Base-by-base conservation (phyloP, 768 basidiomycete species). In the Podaxis sp. region DNA sequence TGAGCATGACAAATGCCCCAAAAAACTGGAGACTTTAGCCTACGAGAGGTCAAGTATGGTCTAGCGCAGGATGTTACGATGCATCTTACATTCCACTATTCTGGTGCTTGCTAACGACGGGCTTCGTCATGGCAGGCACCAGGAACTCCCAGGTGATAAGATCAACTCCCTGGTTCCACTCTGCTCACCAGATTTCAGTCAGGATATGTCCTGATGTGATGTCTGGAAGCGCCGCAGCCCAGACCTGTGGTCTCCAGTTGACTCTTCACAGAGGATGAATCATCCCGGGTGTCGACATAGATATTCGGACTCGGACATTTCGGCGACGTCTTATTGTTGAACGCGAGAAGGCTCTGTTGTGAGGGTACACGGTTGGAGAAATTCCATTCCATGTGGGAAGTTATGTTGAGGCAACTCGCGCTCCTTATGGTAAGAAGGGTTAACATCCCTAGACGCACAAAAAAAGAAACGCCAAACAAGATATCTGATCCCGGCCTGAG, bases 381-480 rank as follows among this genome's bases (percentile, higher is more conserved):
- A 36, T 48, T 37, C 46, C 16, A 32, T 48, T 32, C 47, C 46
- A 25, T 32, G 56, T 57, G 56, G 56, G 56, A 57, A 57, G 23
- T 5, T 23, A 23, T 38, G 27, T 25, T 55, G 40, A 55, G 25
- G 27, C 38, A 23, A 53, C 38, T 40, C 3, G 25, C 27, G 14
- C 28, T 32, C 56, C 35, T 48, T 36, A 23, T 48, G 44, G 16
- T 36, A 25, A 48, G 23, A 46, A 42, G 27, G 40, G 42, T 18
- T 21, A 32, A 14, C 44, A 35, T 6, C 47, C 56, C 44, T 37
- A 18, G 11, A 50, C 48, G 42, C 28, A 48, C 44, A 48, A 57
- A 57, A 57, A 35, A 48, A 57, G 56, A 36, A 57, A 57, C 21
- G 56, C 56, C 46, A 57, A 57, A 57, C 56, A 48, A 21, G 56